These are phyloP conservation scores for Abelmoschus esculentus DNA, from an alignment of 345 rosid genomes.

Conservation along the genomic window DNA sequence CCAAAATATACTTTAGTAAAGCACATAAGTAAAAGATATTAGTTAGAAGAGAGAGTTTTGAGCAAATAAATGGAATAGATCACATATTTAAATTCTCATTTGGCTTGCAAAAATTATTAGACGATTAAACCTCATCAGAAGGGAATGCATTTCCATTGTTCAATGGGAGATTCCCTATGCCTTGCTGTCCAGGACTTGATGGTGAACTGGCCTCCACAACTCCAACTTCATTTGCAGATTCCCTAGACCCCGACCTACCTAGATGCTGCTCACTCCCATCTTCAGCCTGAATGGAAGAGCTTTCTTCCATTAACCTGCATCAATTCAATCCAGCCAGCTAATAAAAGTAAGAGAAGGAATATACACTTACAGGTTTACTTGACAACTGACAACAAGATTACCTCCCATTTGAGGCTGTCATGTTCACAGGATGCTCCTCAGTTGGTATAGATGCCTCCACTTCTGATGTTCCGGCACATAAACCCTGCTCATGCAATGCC, in stretches of 20 bases:
- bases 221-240: constrained; percentile 33
- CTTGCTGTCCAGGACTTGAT: constrained; percentile 45
- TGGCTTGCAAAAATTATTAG: not conserved
- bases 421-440: constrained; percentile 30
- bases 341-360: not conserved
- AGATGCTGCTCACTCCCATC: constrained; percentile 69
- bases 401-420: constrained; percentile 63
- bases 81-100: not conserved
- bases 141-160: constrained; percentile 48
- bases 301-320: constrained; percentile 52
- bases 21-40: constrained; percentile 12
- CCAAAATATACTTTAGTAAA: not conserved
- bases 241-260: constrained; percentile 56
- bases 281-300: constrained; percentile 62
- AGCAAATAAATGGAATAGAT: not conserved
- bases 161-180: constrained; percentile 27
- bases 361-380: not conserved
- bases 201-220: constrained; percentile 41
- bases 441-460: constrained; percentile 32
- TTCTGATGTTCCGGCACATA: constrained; percentile 36
- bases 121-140: constrained; percentile 59
- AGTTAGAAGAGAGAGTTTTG: constrained; percentile 3
- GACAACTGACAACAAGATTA: constrained; percentile 17
- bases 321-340: constrained; percentile 3
- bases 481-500: constrained; percentile 35